Conservation (phyloP, 805 yeast genomes). For the Pichia scutulata region DNA sequence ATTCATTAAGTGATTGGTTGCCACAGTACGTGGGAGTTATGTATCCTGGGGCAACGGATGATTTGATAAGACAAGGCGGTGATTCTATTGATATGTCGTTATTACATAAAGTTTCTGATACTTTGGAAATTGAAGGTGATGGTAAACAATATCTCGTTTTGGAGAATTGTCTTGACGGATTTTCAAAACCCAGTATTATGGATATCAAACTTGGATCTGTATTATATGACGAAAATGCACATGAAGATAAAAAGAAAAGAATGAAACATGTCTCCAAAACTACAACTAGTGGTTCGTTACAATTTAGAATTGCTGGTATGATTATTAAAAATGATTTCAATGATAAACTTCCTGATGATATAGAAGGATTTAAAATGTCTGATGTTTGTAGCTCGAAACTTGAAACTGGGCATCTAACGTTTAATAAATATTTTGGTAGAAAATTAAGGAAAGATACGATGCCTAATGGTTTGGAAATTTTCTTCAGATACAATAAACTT, state of each 20-base stretch:
- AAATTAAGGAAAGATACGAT: slow-evolving; percentile 38
- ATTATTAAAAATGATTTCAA: slow-evolving; percentile 30
- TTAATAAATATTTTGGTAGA: slow-evolving; percentile 52
- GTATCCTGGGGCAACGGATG: slow-evolving; percentile 34
- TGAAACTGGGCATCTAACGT: slow-evolving; percentile 38
- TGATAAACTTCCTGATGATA: slow-evolving; percentile 14
- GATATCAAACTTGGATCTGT: slow-evolving; percentile 78
- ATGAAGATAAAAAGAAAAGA: slow-evolving; percentile 53
- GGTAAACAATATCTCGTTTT: slow-evolving; percentile 49
- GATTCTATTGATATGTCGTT: slow-evolving; percentile 19
- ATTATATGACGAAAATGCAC: slow-evolving; percentile 56
- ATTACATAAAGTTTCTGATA: slow-evolving; percentile 9
- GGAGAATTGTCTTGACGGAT: slow-evolving; percentile 61
- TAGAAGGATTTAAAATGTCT: slow-evolving; percentile 7
- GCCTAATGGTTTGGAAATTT: slow-evolving; percentile 35
- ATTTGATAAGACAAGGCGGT: slow-evolving; percentile 16
- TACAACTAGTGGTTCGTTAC: slow-evolving; percentile 77
- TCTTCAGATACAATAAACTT: slow-evolving; percentile 34
- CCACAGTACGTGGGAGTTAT: slow-evolving; percentile 61
- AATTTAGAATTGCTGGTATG: slow-evolving; percentile 87
- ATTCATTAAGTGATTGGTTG: slow-evolving; percentile 43
- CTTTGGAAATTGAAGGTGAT: slow-evolving; percentile 10
- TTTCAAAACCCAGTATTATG: slow-evolving; percentile 56
- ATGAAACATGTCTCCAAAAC: slow-evolving; percentile 51
- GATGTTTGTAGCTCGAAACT: slow-evolving; percentile 8